These are phyloP conservation scores for Kodamaea kakaduensis DNA, from an alignment of 805 yeast genomes.

Conservation along the genomic window DNA sequence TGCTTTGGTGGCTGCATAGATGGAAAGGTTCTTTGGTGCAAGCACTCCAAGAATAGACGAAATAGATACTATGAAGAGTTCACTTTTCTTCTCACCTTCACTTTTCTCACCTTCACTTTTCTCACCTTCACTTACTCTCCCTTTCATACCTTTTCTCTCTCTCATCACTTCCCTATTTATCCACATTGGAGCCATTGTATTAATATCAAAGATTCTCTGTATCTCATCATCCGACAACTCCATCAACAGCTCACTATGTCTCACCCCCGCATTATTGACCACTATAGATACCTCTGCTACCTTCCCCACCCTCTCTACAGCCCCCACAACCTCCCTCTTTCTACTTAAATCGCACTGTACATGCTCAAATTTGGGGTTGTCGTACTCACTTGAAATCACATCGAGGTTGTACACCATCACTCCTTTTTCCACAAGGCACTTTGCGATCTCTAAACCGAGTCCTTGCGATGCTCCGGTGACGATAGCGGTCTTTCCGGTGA, in stretches of 20 bases:
- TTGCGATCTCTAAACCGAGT: slow-evolving; percentile 42
- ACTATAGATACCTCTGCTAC: slow-evolving; percentile 27
- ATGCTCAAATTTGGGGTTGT: slow-evolving; percentile 17
- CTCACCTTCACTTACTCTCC: too few relatives aligned
- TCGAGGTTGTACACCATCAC: slow-evolving; percentile 32
- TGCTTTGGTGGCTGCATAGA: slow-evolving; percentile 50
- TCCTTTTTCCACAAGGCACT: slow-evolving; percentile 16
- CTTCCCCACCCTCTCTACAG: slow-evolving; percentile 13
- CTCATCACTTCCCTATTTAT: slow-evolving; percentile 19
- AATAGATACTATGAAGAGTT: slow-evolving; percentile 38
- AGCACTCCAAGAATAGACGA: slow-evolving; percentile 47
- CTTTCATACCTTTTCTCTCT: neutral
- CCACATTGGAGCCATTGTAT: slow-evolving; percentile 30
- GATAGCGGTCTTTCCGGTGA: slow-evolving; percentile 21
- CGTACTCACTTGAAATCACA: slow-evolving; percentile 14
- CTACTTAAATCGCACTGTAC: slow-evolving; percentile 23
- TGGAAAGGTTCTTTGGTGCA: slow-evolving; percentile 45
- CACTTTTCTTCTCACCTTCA: too few relatives aligned
- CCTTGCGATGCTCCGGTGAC: slow-evolving; percentile 53
- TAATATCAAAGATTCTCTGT: slow-evolving; percentile 24
- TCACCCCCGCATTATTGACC: slow-evolving; percentile 48
- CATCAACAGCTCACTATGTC: slow-evolving; percentile 32
- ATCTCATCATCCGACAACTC: slow-evolving; percentile 21
- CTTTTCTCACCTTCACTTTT: too few relatives aligned
- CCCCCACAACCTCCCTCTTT: slow-evolving; percentile 13